These are phyloP conservation scores for Camellia lanceoleosa DNA, from an alignment of 148 eudicot species.

Conservation along the genomic window DNA sequence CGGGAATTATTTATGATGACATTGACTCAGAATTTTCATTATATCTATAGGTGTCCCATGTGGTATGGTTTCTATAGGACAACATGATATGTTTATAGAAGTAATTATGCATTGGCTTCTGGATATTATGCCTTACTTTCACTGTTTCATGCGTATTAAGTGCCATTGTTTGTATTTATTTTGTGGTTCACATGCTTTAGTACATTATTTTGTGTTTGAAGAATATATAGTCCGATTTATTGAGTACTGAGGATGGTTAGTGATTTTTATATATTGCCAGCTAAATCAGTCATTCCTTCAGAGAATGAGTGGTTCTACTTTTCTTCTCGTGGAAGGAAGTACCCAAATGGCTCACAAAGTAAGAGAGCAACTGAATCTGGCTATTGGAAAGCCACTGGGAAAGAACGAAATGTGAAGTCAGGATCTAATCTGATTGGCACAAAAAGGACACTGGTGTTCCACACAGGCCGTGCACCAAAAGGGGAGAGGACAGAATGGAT, in stretches of 20 bases:
- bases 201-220: not conserved
- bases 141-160: no score
- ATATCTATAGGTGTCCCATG: no score
- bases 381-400: constrained; percentile 94
- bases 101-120: no score
- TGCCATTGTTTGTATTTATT: not conserved
- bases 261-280: constrained; percentile 30
- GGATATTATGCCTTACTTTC: no score
- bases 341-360: constrained; percentile 83
- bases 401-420: constrained; percentile 70
- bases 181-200: not conserved
- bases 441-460: constrained; percentile 85
- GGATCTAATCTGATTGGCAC: constrained; percentile 64
- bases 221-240: no score
- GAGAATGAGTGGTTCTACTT: constrained; percentile 93
- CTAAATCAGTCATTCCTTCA: constrained; percentile 63
- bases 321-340: constrained; percentile 81
- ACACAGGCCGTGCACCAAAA: constrained; percentile 82
- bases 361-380: constrained; percentile 83
- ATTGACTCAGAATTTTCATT: no score
- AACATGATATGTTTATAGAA: no score
- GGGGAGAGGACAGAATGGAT: constrained; percentile 95
- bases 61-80: no score
- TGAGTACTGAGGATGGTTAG: not conserved
- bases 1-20: no score